phyloP scores from a whole-genome alignment of 768 basidiomycete genomes.

The Pleurotus salmoneostramineus region DNA sequence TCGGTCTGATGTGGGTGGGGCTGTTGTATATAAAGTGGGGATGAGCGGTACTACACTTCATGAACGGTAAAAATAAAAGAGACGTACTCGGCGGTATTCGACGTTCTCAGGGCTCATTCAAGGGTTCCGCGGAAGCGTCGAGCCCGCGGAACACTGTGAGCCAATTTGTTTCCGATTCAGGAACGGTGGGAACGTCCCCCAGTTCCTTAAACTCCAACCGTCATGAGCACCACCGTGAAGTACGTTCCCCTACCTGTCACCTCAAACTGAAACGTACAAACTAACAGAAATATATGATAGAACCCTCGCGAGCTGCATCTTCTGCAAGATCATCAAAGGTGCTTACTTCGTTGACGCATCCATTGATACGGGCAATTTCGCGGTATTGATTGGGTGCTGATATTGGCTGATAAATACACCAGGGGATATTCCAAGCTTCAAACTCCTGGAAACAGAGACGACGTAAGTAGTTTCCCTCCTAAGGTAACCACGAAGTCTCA shows the following conservation, averaged over 20 bases:
- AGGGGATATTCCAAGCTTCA: constrained; percentile 91
- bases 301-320: constrained; percentile 67
- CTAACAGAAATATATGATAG: constrained; percentile 24
- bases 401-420: constrained; percentile 2
- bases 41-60: no score
- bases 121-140: no score
- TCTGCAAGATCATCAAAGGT: constrained; percentile 95
- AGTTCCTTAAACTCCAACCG: background rate
- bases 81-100: no score
- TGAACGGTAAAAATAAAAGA: no score
- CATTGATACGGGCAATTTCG: background rate
- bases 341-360: constrained; percentile 7
- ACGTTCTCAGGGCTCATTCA: no score
- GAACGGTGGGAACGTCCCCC: no score
- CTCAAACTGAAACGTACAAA: background rate
- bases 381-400: background rate
- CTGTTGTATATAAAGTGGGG: constrained; percentile 50
- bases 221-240: constrained; percentile 33
- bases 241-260: constrained; percentile 13
- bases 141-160: no score
- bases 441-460: constrained; percentile 72
- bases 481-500: background rate
- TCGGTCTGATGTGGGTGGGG: background rate
- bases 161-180: no score
- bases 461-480: constrained; percentile 43